phyloP scores from a whole-genome alignment of 208 protist species.

The Leishmania arabica region DNA sequence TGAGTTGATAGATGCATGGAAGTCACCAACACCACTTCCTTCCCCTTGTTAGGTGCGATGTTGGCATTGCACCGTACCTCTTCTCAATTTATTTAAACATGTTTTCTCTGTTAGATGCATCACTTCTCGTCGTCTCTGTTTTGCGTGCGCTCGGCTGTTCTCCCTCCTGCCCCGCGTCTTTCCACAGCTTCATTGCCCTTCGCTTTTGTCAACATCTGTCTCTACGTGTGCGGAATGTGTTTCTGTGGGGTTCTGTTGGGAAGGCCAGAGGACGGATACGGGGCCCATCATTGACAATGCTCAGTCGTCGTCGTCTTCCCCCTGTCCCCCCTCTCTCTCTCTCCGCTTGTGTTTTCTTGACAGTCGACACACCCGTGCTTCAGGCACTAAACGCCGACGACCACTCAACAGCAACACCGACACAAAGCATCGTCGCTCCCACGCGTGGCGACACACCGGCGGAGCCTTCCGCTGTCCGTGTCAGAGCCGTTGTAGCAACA shows the following conservation, averaged over 20 bases:
- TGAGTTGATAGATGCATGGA: conserved; percentile 12
- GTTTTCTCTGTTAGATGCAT: conserved; percentile 7
- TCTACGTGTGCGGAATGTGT: not conserved
- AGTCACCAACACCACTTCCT: not conserved
- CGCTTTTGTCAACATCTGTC: not conserved
- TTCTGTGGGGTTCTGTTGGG: not conserved
- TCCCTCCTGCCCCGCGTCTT: not conserved
- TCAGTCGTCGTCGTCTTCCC: not conserved
- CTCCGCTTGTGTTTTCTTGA: not conserved
- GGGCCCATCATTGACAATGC: not conserved
- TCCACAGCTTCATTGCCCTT: not conserved
- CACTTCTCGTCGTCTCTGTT: not conserved
- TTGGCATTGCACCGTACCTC: not conserved
- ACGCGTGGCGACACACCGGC: not conserved
- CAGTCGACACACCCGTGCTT: not conserved
- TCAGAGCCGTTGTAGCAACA: not conserved
- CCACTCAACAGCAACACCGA: not conserved
- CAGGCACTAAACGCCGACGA: not conserved
- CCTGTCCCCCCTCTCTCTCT: not conserved
- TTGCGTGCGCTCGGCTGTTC: not conserved
- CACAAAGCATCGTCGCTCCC: not conserved
- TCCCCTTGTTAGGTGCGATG: not conserved
- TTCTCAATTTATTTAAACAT: conserved; percentile 1
- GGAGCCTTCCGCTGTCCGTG: not conserved
- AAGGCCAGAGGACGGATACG: not conserved